Base-by-base conservation (phyloP, 345 rosid genomes). In the Moricandia arvensis region DNA sequence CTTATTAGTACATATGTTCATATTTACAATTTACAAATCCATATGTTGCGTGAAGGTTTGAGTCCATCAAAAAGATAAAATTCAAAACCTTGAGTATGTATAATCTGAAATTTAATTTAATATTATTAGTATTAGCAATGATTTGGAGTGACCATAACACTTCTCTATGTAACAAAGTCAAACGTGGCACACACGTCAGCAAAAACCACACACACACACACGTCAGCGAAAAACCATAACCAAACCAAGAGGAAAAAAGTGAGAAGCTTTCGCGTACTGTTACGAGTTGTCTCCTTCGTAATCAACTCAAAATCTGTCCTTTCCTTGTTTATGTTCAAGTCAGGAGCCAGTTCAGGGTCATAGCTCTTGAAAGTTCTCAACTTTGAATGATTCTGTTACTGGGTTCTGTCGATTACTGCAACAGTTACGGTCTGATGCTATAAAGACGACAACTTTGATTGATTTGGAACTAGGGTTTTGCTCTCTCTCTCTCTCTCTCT, bases 141-240 rank as follows among this genome's bases (percentile, higher is more conserved):
- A n/a, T n/a, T 29, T 29, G 31, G 31, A 29, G 31, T 30, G 33
- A 30, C 33, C 5, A 5, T 6, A 30, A 30, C 33, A 30, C 5
- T 6, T 1, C 5, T 30, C 33, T 30, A 30, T 30, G 33, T 30
- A 43, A 43, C 2, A 43, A 47, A 47, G 53, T 45, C 53, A 45
- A 45, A 45, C 53, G 53, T n/a, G 53, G 53, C 53, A 47, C 29
- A 47, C 53, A 78, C 6, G 3, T 1, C 29, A 3, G 1, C 3
- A 3, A 67, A 78, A 73, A 73, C 80, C 71, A 13, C 76, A 47
- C 59, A 66, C 17, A 65, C 77, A 26, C 69, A 71, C 72, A 77
- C 76, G 77, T 60, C 64, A 49, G 9, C 63, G 7, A 8, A 34
- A 16, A 16, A 72, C 72, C 65, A 47, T 47, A 15, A 5, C 54